Evolutionary conservation across 495 filamentous ascomycete genomes (phyloP).

Genomic region (Peziza echinospora): DNA sequence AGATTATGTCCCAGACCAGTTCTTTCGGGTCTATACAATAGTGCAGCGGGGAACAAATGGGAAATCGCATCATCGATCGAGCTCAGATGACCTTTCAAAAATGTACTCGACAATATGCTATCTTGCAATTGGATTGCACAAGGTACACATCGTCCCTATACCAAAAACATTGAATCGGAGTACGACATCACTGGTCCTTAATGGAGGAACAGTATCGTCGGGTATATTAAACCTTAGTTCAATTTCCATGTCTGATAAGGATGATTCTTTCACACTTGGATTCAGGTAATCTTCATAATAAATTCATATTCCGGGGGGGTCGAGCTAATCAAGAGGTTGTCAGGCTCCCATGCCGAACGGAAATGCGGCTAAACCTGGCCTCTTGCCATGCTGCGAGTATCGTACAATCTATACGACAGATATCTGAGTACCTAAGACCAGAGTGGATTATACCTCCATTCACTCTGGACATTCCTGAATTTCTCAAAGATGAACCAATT

Average conservation of each 20-base stretch:
- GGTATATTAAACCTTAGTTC: slow-evolving; percentile 56
- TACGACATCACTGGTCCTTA: slow-evolving; percentile 27
- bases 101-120: slow-evolving; percentile 54
- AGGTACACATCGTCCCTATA: slow-evolving; percentile 58
- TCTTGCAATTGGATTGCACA: slow-evolving; percentile 63
- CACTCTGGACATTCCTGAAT: slow-evolving; percentile 28
- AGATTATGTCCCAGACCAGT: slow-evolving; percentile 45
- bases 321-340: no score
- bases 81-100: slow-evolving; percentile 56
- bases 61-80: slow-evolving; percentile 25
- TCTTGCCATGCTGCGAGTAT: slow-evolving; percentile 60
- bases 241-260: slow-evolving; percentile 42
- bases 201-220: slow-evolving; percentile 32
- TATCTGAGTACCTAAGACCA: slow-evolving; percentile 60
- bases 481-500: slow-evolving; percentile 14
- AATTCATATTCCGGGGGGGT: no score
- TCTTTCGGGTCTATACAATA: slow-evolving; percentile 41
- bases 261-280: slow-evolving; percentile 68
- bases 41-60: slow-evolving; percentile 42
- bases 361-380: slow-evolving; percentile 49
- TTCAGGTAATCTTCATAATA: no score
- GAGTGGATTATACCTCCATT: slow-evolving; percentile 55
- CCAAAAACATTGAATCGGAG: slow-evolving; percentile 35
- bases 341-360: slow-evolving; percentile 41
- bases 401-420: slow-evolving; percentile 46